These are phyloP conservation scores for Annulohypoxylon stygium DNA, from an alignment of 495 filamentous ascomycete species.

Conservation along the genomic window DNA sequence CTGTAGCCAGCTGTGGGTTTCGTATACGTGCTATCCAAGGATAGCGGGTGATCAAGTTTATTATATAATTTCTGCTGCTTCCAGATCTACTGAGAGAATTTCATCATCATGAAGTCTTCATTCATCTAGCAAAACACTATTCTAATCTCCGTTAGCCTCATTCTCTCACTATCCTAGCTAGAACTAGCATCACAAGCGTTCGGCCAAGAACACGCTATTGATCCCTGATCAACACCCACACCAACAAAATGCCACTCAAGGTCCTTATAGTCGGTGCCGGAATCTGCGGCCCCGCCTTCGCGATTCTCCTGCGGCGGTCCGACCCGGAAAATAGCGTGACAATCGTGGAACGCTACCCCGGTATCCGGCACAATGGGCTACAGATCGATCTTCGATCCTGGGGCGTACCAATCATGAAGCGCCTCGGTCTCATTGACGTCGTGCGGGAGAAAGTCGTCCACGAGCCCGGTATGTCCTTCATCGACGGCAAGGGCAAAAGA, in stretches of 20 bases:
- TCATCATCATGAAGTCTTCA: background rate
- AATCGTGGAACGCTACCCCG: slow-evolving; percentile 62
- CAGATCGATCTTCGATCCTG: slow-evolving; percentile 63
- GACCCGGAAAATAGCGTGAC: slow-evolving; percentile 63
- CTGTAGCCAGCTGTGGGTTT: background rate
- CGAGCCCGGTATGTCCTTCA: slow-evolving; percentile 58
- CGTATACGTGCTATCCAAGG: background rate
- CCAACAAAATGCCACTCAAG: slow-evolving; percentile 58
- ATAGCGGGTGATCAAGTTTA: background rate
- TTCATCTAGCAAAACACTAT: background rate
- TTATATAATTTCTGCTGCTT: slow-evolving; percentile 4
- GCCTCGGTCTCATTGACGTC: slow-evolving; percentile 62
- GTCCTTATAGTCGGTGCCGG: slow-evolving; percentile 93
- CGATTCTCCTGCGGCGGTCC: slow-evolving; percentile 48
- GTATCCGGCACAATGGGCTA: slow-evolving; percentile 60
- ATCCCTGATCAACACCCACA: background rate
- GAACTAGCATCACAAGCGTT: background rate
- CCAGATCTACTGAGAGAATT: background rate
- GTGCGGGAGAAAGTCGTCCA: slow-evolving; percentile 54
- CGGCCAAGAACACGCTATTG: background rate
- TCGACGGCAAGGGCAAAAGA: slow-evolving; percentile 52
- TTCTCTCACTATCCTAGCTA: background rate
- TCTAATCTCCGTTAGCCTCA: background rate
- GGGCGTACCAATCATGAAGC: slow-evolving; percentile 62
- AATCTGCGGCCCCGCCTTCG: slow-evolving; percentile 86